Conservation (phyloP, 371 early-diverging fungal species). For the Umbelopsis sp. region DNA sequence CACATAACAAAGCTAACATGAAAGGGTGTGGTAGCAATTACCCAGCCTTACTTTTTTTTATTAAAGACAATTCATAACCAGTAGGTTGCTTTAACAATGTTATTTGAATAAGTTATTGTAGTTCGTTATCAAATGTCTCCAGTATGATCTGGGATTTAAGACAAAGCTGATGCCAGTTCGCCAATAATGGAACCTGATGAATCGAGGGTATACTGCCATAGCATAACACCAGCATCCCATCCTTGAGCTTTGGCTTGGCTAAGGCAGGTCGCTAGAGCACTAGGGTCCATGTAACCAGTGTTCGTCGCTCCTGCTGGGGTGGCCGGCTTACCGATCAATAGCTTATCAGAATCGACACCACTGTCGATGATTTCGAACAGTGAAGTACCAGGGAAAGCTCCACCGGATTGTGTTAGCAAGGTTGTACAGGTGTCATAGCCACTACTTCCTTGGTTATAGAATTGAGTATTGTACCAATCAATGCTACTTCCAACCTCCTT, state of each 20-base stretch:
- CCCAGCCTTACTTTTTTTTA: no score
- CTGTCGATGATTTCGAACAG: constrained; percentile 25
- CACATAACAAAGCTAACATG: no score
- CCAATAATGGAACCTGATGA: constrained; percentile 12
- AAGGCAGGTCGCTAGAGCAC: constrained; percentile 23
- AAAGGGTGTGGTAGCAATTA: no score
- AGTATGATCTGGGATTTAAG: background rate
- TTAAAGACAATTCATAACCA: no score
- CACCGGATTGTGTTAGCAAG: constrained; percentile 19
- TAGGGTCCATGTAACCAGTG: constrained; percentile 26
- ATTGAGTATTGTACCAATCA: constrained; percentile 32
- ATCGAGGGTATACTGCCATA: constrained; percentile 25
- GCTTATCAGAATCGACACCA: constrained; percentile 21
- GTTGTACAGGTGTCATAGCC: constrained; percentile 23
- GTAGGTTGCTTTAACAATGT: no score
- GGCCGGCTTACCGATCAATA: constrained; percentile 31
- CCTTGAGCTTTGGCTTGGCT: constrained; percentile 25
- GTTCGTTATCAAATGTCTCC: background rate
- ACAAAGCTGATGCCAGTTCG: background rate
- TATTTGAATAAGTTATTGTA: background rate
- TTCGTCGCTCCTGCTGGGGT: constrained; percentile 25
- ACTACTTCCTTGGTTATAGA: constrained; percentile 29
- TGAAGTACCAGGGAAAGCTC: constrained; percentile 19
- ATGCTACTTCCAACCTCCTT: constrained; percentile 24
- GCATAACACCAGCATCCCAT: constrained; percentile 31